These are phyloP conservation scores for Pholiota molesta DNA, from an alignment of 768 basidiomycete species.

Conservation along the genomic window DNA sequence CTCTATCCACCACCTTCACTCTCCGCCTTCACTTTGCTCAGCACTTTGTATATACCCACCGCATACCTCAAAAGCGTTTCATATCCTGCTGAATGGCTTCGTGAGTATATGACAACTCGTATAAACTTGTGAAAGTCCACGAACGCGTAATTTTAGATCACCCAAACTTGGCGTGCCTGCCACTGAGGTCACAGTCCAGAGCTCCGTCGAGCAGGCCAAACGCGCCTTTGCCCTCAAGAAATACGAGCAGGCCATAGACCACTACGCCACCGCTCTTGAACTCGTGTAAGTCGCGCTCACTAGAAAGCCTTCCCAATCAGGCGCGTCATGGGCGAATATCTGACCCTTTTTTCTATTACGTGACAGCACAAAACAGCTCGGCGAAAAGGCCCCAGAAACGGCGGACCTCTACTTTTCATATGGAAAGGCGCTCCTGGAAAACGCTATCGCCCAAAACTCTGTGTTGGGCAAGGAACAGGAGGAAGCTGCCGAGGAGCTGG, in stretches of 20 bases:
- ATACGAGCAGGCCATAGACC: constrained; percentile 83
- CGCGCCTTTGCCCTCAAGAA: constrained; percentile 88
- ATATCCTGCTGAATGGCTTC: constrained; percentile 25
- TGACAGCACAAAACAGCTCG: constrained; percentile 68
- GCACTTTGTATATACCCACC: constrained; percentile 8
- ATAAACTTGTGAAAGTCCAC: neutral
- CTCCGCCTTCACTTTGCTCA: constrained; percentile 11
- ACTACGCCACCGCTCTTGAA: constrained; percentile 85
- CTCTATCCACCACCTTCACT: constrained; percentile 14
- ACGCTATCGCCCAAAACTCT: constrained; percentile 82
- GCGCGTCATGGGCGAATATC: constrained; percentile 15
- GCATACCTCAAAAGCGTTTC: constrained; percentile 8
- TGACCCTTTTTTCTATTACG: constrained; percentile 17
- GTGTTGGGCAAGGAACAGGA: constrained; percentile 90
- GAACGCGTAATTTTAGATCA: constrained; percentile 13
- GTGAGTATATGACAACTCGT: constrained; percentile 22
- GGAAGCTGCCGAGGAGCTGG: constrained; percentile 53
- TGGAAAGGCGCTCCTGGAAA: constrained; percentile 91
- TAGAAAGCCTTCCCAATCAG: neutral
- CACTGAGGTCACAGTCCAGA: constrained; percentile 47
- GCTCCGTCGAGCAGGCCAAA: constrained; percentile 75
- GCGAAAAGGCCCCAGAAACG: constrained; percentile 80
- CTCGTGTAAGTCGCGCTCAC: constrained; percentile 63
- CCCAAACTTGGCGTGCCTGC: constrained; percentile 16
- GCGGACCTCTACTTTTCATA: constrained; percentile 92